A percentile compares a stretch with the other conserved stretches of the same genome.
phyloP scores from a whole-genome alignment of 2,329 filamentous ascomycete species.

The Stagonosporopsis rhizophila region DNA sequence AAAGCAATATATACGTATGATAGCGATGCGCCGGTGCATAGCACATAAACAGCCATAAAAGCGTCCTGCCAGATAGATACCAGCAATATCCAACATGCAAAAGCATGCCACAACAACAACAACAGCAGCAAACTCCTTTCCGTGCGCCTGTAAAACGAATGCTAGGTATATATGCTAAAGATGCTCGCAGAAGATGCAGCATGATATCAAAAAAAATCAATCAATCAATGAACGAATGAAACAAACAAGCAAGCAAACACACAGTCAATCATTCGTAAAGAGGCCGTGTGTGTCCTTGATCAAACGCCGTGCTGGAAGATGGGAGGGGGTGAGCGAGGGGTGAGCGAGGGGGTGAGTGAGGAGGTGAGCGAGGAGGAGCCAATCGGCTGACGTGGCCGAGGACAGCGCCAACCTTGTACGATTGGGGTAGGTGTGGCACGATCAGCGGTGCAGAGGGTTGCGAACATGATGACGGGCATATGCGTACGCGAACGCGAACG shows the following conservation, averaged over 20 bases:
- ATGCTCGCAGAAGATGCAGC: constrained; percentile 35
- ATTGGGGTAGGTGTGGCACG: neutral
- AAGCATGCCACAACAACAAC: neutral
- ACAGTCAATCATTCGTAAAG: constrained; percentile 26
- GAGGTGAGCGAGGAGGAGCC: constrained; percentile 4
- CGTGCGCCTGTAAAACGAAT: constrained; percentile 21
- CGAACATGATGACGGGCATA: neutral
- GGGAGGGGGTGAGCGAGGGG: neutral
- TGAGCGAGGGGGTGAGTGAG: too few species aligned
- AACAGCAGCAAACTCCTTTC: constrained; percentile 2
- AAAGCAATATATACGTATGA: constrained; percentile 3
- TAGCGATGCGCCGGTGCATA: neutral
- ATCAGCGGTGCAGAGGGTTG: neutral
- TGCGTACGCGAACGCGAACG: constrained; percentile 1
- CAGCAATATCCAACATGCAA: constrained; percentile 1
- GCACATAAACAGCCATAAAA: neutral
- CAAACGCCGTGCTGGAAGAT: constrained; percentile 35
- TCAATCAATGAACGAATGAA: too few species aligned
- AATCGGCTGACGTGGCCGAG: constrained; percentile 7
- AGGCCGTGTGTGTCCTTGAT: constrained; percentile 21
- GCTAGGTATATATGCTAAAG: constrained; percentile 22
- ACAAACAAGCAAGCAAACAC: too few species aligned
- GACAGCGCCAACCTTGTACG: constrained; percentile 6
- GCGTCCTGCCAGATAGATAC: neutral
- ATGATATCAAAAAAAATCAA: constrained; percentile 12